These are phyloP conservation scores for Begonia fuchsioides DNA, from an alignment of 306 rosid genomes.

Conservation along the genomic window DNA sequence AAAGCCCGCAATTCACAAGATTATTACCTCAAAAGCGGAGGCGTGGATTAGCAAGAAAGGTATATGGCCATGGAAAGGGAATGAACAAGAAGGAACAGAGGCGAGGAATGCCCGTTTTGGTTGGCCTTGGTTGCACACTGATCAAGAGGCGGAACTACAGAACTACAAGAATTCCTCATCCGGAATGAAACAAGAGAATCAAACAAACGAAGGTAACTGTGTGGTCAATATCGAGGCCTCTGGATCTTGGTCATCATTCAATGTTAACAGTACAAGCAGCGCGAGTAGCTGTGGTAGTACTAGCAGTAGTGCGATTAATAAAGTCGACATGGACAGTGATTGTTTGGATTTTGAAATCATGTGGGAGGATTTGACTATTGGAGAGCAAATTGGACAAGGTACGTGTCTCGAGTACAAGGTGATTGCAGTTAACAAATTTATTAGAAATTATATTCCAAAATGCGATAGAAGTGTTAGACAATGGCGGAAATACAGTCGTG, in stretches of 20 bases:
- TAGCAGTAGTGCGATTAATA: slow-evolving; percentile 60
- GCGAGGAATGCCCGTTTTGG: slow-evolving; percentile 25
- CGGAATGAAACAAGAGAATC: slow-evolving; percentile 36
- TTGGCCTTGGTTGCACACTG: slow-evolving; percentile 52
- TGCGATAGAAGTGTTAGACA: no score
- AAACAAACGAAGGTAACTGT: slow-evolving; percentile 36
- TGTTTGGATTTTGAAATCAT: slow-evolving; percentile 88
- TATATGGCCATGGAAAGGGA: slow-evolving; percentile 82
- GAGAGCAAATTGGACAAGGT: slow-evolving; percentile 99
- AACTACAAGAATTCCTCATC: slow-evolving; percentile 26
- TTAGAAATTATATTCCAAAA: no score
- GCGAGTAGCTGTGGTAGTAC: slow-evolving; percentile 94
- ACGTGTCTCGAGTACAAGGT: slow-evolving; percentile 11
- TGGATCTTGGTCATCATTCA: slow-evolving; percentile 63
- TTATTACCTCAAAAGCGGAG: slow-evolving; percentile 60
- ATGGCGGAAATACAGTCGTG: no score
- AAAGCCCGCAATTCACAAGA: slow-evolving; percentile 48
- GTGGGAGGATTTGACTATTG: slow-evolving; percentile 92
- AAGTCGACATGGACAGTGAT: slow-evolving; percentile 67
- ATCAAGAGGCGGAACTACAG: slow-evolving; percentile 48
- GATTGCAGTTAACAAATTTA: background rate
- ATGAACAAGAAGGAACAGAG: slow-evolving; percentile 52
- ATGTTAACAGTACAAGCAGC: slow-evolving; percentile 90
- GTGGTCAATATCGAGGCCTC: slow-evolving; percentile 50
- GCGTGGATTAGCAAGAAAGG: slow-evolving; percentile 85